Conservation (phyloP, 257 asterid species). For the Solanum pennellii region DNA sequence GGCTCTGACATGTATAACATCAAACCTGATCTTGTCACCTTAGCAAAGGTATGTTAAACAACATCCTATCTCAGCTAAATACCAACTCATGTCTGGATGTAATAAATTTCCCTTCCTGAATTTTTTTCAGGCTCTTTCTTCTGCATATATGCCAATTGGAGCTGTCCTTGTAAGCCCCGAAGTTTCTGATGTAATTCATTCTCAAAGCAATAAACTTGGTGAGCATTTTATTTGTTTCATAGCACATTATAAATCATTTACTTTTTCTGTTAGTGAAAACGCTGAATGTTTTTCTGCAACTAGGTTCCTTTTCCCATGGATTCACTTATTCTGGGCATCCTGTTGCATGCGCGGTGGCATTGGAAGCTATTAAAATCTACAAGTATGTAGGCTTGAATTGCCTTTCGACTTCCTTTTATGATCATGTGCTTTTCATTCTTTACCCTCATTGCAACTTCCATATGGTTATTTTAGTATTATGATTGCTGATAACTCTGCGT, state of each 20-base stretch:
- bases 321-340: conserved; percentile 98
- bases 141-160: conserved; percentile 93
- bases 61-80: not conserved
- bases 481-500: not conserved
- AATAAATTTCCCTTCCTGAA: not conserved
- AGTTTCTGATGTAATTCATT: conserved; percentile 61
- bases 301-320: conserved; percentile 88
- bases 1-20: conserved; percentile 88
- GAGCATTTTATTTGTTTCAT: not conserved
- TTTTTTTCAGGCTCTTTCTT: conserved; percentile 72
- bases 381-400: conserved; percentile 35
- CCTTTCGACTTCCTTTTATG: not conserved
- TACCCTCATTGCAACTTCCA: not conserved
- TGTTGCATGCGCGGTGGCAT: conserved; percentile 90
- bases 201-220: conserved; percentile 94
- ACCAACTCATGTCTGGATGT: not conserved
- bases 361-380: conserved; percentile 82
- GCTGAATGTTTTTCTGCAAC: not conserved
- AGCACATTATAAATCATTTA: not conserved
- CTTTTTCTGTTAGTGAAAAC: not conserved
- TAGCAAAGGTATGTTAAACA: conserved; percentile 55
- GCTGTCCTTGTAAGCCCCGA: conserved; percentile 85
- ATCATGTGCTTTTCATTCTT: not conserved
- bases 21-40: conserved; percentile 84
- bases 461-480: not conserved